phyloP scores from a whole-genome alignment of 768 basidiomycete genomes.

The Leccinum pellstonianum region DNA sequence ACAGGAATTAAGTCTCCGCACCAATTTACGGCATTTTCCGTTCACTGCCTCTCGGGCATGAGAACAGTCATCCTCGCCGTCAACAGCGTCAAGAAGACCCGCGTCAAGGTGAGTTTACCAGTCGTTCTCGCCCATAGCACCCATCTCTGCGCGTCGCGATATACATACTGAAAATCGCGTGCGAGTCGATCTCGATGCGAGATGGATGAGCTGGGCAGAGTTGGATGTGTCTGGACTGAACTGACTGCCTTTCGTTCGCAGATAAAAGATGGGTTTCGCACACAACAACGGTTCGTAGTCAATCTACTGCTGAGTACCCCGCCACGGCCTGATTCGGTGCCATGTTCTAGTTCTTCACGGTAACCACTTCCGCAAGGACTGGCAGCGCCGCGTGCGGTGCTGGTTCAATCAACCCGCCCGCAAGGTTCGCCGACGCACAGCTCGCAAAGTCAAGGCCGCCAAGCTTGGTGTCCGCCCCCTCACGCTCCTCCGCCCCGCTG shows the following conservation, averaged over 20 bases:
- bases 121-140: not conserved
- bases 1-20: conserved; percentile 29
- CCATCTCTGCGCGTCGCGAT: not conserved
- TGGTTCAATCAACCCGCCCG: conserved; percentile 99
- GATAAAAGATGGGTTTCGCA: conserved; percentile 37
- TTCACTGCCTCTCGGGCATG: not conserved
- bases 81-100: conserved; percentile 33
- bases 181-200: not conserved
- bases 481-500: conserved; percentile 91
- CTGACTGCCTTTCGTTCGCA: conserved; percentile 20
- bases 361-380: conserved; percentile 99
- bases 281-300: conserved; percentile 34
- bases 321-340: conserved; percentile 9
- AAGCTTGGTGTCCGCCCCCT: conserved; percentile 90
- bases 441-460: conserved; percentile 89
- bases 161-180: not conserved
- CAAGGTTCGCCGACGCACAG: conserved; percentile 91
- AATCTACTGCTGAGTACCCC: conserved; percentile 28
- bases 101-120: conserved; percentile 32
- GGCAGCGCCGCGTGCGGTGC: conserved; percentile 94
- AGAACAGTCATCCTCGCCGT: conserved; percentile 14
- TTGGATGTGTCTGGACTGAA: conserved; percentile 21
- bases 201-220: conserved; percentile 23
- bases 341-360: conserved; percentile 69
- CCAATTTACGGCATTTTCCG: conserved; percentile 30